Percentiles rank a stretch among this genome's conserved stretches.
Conservation (phyloP, 495 filamentous ascomycete species). For the Trichodelitschia bisporula region DNA sequence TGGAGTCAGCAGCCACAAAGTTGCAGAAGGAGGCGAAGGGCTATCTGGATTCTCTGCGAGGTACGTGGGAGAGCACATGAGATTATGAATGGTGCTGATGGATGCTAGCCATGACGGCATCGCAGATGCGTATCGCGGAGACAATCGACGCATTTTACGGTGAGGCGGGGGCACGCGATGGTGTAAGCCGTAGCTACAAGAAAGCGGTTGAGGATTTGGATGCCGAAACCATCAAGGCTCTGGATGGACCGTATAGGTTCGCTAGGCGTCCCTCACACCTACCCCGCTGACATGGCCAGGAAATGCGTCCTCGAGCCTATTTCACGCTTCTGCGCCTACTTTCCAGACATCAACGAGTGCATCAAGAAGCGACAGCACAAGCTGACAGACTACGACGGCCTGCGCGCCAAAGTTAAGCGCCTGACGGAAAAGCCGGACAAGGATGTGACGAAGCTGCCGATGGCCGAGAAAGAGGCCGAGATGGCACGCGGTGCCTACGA, state of each 20-base stretch:
- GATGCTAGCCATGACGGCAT: conserved; percentile 75
- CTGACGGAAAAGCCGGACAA: conserved; percentile 97
- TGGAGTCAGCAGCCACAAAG: conserved; percentile 78
- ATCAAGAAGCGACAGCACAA: conserved; percentile 98
- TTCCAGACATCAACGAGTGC: conserved; percentile 96
- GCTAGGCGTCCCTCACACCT: conserved; percentile 1
- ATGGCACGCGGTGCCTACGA: conserved; percentile 87
- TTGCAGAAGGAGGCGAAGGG: conserved; percentile 95
- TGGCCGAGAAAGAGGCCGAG: conserved; percentile 81
- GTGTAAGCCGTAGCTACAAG: conserved; percentile 88
- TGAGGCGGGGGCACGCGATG: conserved; percentile 79
- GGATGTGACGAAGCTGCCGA: conserved; percentile 80
- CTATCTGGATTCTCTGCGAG: conserved; percentile 83
- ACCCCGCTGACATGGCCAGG: conserved; percentile 16
- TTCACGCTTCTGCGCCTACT: conserved; percentile 86
- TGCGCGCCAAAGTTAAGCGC: conserved; percentile 88
- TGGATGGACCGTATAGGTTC: conserved; percentile 90
- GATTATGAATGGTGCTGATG: neutral
- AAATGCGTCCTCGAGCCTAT: conserved; percentile 92
- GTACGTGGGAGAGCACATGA: conserved; percentile 17
- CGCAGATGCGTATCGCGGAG: conserved; percentile 97
- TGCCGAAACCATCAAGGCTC: conserved; percentile 90
- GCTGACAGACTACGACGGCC: conserved; percentile 87
- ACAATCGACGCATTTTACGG: conserved; percentile 99
- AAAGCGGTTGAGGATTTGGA: conserved; percentile 94